Conservation (phyloP, 2,329 filamentous ascomycete species). For the Alternaria gaisen region DNA sequence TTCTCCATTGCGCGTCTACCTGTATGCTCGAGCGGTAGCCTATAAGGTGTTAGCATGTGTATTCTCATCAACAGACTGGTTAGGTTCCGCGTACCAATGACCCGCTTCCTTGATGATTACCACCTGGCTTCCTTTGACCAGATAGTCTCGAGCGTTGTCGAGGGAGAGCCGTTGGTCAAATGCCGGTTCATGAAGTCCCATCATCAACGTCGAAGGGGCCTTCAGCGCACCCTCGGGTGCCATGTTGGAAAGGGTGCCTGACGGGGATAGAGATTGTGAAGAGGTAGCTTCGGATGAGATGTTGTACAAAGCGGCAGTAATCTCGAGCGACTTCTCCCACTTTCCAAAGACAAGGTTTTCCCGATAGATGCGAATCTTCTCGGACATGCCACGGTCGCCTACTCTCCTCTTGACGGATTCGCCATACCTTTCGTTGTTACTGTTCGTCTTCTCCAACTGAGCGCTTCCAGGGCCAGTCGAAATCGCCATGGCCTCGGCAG, state of each 20-base stretch:
- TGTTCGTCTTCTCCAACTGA: conserved; percentile 50
- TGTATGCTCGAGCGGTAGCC: conserved; percentile 56
- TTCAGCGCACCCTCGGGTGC: conserved; percentile 58
- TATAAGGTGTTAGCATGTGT: not conserved
- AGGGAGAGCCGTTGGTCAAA: conserved; percentile 60
- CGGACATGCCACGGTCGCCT: conserved; percentile 56
- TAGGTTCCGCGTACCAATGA: conserved; percentile 55
- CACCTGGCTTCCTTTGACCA: conserved; percentile 60
- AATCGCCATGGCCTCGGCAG: conserved; percentile 60
- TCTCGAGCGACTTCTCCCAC: conserved; percentile 64
- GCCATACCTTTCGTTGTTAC: conserved; percentile 48
- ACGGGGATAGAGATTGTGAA: conserved; percentile 17
- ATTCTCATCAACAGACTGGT: not conserved
- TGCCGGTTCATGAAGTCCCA: conserved; percentile 62
- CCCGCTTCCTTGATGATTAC: conserved; percentile 59
- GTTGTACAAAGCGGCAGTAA: conserved; percentile 58
- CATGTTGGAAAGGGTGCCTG: conserved; percentile 54
- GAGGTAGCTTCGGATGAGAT: conserved; percentile 41
- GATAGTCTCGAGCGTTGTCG: conserved; percentile 63
- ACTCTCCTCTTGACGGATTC: conserved; percentile 53
- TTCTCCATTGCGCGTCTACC: conserved; percentile 55
- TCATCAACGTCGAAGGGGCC: conserved; percentile 63
- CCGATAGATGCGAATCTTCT: conserved; percentile 64
- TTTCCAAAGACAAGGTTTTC: conserved; percentile 55
- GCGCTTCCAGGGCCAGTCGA: conserved; percentile 60